Percentiles rank a stretch among this genome's conserved stretches.
phyloP scores from a whole-genome alignment of 163 green algal species.

The Coccomyxa subellipsoidea region DNA sequence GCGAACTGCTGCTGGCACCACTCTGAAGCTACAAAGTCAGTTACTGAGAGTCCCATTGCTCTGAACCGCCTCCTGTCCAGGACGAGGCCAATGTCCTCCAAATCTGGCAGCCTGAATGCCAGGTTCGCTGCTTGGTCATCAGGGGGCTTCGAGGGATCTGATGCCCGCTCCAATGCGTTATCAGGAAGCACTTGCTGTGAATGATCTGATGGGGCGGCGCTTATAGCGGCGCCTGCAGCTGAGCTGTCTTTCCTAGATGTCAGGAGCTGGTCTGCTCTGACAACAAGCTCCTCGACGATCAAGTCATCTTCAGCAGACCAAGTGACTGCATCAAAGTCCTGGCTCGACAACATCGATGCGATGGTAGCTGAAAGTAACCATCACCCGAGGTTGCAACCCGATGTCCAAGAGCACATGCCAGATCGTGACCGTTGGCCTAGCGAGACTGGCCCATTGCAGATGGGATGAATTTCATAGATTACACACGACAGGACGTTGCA shows the following conservation, averaged over 20 bases:
- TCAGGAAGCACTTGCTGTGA: neutral
- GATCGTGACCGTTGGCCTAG: too few species aligned
- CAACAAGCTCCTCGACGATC: neutral
- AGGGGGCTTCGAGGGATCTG: neutral
- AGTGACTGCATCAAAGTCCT: neutral
- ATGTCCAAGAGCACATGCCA: too few species aligned
- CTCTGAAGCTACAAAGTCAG: conserved; percentile 10
- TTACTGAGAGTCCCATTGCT: neutral
- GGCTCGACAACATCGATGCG: neutral
- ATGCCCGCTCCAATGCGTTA: neutral
- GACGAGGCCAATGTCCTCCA: conserved; percentile 11
- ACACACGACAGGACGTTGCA: too few species aligned
- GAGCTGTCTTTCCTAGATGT: neutral
- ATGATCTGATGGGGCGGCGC: neutral
- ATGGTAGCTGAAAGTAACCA: too few species aligned
- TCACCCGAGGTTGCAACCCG: too few species aligned
- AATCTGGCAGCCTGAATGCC: conserved; percentile 3
- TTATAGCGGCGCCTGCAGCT: neutral
- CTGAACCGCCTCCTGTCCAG: conserved; percentile 1
- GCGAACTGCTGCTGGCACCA: conserved; percentile 19
- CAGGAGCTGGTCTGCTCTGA: neutral
- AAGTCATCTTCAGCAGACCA: neutral
- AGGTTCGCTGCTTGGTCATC: neutral
- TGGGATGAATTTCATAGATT: too few species aligned
- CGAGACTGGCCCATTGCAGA: too few species aligned